Evolutionary conservation across 192 early-diverging fungal species (phyloP).

Genomic region (Paraglomus occultum): DNA sequence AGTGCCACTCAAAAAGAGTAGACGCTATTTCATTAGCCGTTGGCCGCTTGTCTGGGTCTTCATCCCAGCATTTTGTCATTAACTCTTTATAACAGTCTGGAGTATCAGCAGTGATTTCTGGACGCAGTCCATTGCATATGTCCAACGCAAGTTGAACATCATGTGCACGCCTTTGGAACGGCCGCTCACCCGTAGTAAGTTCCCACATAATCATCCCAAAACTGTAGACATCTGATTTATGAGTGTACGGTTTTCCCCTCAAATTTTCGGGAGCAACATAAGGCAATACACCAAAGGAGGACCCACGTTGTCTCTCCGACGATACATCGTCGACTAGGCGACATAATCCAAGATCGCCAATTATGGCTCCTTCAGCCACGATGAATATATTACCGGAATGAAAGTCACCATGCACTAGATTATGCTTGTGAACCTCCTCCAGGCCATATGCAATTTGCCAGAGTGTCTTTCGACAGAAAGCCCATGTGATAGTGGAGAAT

Average conservation of each 20-base stretch:
- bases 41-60: slow-evolving; percentile 33
- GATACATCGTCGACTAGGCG: neutral
- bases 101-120: slow-evolving; percentile 39
- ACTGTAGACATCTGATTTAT: slow-evolving; percentile 41
- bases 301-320: neutral
- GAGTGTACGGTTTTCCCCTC: slow-evolving; percentile 1
- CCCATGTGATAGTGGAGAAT: slow-evolving; percentile 29
- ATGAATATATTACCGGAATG: slow-evolving; percentile 47
- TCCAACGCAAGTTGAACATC: slow-evolving; percentile 32
- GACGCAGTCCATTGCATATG: slow-evolving; percentile 34
- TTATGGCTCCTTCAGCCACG: neutral
- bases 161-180: slow-evolving; percentile 33
- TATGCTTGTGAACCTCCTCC: slow-evolving; percentile 42
- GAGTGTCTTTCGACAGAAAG: slow-evolving; percentile 31
- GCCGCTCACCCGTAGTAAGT: slow-evolving; percentile 40
- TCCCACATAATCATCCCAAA: slow-evolving; percentile 50
- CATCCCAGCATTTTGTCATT: slow-evolving; percentile 43
- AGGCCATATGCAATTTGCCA: slow-evolving; percentile 35
- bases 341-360: slow-evolving; percentile 29
- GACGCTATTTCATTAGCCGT: slow-evolving; percentile 5
- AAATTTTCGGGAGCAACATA: slow-evolving; percentile 42
- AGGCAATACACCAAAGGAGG: slow-evolving; percentile 37
- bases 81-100: slow-evolving; percentile 40
- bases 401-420: slow-evolving; percentile 44
- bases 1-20: slow-evolving; percentile 11